Evolutionary conservation across 768 basidiomycete genomes (phyloP).

Genomic region (Wakefieldia striispora): DNA sequence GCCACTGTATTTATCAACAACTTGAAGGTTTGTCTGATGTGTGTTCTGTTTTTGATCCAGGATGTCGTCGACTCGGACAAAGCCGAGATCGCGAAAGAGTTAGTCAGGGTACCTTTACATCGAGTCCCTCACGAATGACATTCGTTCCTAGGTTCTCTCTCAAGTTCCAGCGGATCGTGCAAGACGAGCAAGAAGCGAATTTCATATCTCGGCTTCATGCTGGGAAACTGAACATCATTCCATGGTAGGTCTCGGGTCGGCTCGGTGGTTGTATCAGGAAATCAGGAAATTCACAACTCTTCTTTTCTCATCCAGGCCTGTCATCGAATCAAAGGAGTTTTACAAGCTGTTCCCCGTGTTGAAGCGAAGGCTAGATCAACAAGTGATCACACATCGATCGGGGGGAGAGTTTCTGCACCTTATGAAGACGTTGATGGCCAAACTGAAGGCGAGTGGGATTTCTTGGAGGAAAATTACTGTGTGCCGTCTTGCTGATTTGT

Average conservation of each 20-base stretch:
- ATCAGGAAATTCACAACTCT: neutral
- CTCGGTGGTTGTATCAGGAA: neutral
- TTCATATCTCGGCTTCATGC: slow-evolving; percentile 61
- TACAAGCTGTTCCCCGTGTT: slow-evolving; percentile 52
- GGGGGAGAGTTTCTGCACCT: slow-evolving; percentile 56
- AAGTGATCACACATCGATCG: slow-evolving; percentile 45
- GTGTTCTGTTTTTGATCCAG: slow-evolving; percentile 32
- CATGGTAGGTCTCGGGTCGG: slow-evolving; percentile 38
- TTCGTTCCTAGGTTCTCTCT: slow-evolving; percentile 43
- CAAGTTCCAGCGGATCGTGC: slow-evolving; percentile 62
- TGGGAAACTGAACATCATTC: slow-evolving; percentile 54
- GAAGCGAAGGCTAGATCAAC: slow-evolving; percentile 47
- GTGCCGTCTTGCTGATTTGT: neutral
- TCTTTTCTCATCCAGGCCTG: slow-evolving; percentile 34
- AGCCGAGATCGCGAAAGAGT: slow-evolving; percentile 58
- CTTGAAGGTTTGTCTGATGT: neutral
- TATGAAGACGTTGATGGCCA: slow-evolving; percentile 68
- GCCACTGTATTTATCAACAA: neutral
- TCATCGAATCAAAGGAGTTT: slow-evolving; percentile 61
- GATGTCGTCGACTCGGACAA: slow-evolving; percentile 65
- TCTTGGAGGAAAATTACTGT: neutral
- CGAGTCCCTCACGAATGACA: neutral
- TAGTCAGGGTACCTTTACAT: slow-evolving; percentile 9
- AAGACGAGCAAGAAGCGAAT: slow-evolving; percentile 57
- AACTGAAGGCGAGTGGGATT: slow-evolving; percentile 47